Percentiles rank a stretch among this genome's conserved stretches.
phyloP scores from a whole-genome alignment of 441 rosid genomes.

The Adansonia madagascariensis region DNA sequence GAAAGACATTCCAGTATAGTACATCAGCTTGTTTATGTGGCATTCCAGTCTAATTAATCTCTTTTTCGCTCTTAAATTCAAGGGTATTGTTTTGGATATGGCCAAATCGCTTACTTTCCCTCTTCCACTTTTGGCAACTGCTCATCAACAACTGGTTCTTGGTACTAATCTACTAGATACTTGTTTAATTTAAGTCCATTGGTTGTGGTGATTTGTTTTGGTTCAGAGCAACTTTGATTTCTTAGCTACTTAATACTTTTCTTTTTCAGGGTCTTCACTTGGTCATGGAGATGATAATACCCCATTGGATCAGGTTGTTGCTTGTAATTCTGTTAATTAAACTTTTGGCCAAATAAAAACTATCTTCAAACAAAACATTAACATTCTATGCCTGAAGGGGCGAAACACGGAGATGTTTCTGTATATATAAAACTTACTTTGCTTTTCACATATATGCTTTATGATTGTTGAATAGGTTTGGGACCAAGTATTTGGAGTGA shows the following conservation, averaged over 20 bases:
- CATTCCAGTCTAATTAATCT: conserved; percentile 29
- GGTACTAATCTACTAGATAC: conserved; percentile 48
- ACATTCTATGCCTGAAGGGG: not conserved
- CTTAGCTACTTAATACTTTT: conserved; percentile 30
- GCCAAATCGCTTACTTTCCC: conserved; percentile 83
- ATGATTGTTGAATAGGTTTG: conserved; percentile 55
- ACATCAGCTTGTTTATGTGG: conserved; percentile 14
- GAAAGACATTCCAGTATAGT: conserved; percentile 7
- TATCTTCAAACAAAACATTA: conserved; percentile 13
- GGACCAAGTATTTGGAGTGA: conserved; percentile 72
- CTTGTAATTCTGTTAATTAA: conserved; percentile 26
- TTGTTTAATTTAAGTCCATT: conserved; percentile 13
- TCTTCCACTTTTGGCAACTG: conserved; percentile 79
- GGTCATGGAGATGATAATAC: conserved; percentile 46
- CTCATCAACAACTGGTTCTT: conserved; percentile 81
- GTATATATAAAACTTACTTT: conserved; percentile 4
- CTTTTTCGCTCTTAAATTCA: conserved; percentile 33
- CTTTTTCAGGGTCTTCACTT: conserved; percentile 65
- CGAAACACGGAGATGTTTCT: not conserved
- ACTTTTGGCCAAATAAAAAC: not conserved
- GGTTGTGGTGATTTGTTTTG: conserved; percentile 22
- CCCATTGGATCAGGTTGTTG: conserved; percentile 67
- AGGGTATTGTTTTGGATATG: conserved; percentile 71
- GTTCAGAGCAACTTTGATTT: conserved; percentile 22
- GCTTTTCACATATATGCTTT: not conserved